Conservation (phyloP, 371 early-diverging fungal species). For the Syncephalastrum racemosum region DNA sequence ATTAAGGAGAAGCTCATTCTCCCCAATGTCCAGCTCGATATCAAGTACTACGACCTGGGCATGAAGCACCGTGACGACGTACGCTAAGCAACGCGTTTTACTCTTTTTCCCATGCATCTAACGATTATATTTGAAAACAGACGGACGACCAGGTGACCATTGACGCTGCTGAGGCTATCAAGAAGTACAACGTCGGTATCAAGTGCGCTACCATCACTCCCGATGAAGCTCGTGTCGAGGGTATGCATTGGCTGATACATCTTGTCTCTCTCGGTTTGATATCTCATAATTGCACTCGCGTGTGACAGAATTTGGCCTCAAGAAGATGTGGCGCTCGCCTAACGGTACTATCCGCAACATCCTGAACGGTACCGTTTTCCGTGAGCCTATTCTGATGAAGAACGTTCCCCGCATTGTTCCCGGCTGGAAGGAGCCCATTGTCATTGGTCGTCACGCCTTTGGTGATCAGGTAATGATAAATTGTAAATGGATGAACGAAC, state of each 20-base stretch:
- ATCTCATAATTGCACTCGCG: too few species aligned
- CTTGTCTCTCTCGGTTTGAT: too few species aligned
- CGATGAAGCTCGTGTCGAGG: constrained; percentile 87
- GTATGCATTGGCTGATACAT: constrained; percentile 18
- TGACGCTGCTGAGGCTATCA: constrained; percentile 92
- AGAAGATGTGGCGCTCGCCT: constrained; percentile 95
- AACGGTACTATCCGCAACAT: constrained; percentile 96
- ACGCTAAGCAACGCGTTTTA: constrained; percentile 7
- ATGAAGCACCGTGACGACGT: constrained; percentile 89
- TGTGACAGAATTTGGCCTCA: constrained; percentile 80
- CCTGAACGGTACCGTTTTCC: constrained; percentile 93
- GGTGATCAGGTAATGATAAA: constrained; percentile 90
- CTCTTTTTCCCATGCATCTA: background rate
- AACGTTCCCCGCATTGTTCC: constrained; percentile 90
- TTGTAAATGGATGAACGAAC: background rate
- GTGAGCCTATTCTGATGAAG: constrained; percentile 89
- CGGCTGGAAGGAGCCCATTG: constrained; percentile 91
- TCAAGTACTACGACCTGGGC: constrained; percentile 92
- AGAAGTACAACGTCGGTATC: constrained; percentile 93
- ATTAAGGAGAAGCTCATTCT: constrained; percentile 93
- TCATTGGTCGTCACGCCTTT: constrained; percentile 93
- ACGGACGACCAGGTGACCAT: constrained; percentile 74
- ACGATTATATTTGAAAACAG: constrained; percentile 12
- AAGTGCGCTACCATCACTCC: constrained; percentile 97
- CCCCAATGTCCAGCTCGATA: constrained; percentile 84